These are phyloP conservation scores for Peronospora destructor DNA, from an alignment of 352 stramenopile genomes.

Conservation along the genomic window DNA sequence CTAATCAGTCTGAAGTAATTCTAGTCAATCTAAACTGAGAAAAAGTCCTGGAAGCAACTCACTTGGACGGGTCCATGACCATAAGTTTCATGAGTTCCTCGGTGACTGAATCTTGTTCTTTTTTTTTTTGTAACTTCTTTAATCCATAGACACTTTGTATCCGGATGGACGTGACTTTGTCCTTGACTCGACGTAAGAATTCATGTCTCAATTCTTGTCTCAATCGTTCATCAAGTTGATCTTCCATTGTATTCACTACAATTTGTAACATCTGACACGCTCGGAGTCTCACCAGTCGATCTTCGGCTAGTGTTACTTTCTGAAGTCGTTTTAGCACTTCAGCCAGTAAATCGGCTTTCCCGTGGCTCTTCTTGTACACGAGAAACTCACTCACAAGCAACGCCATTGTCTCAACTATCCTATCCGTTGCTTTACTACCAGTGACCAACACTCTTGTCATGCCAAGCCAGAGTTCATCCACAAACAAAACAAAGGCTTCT, in stretches of 20 bases:
- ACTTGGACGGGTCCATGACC: slow-evolving; percentile 70
- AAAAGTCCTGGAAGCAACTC: slow-evolving; percentile 6
- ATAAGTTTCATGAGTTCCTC: slow-evolving; percentile 48
- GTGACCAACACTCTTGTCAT: slow-evolving; percentile 44
- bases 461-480: slow-evolving; percentile 56
- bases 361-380: slow-evolving; percentile 15
- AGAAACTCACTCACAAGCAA: slow-evolving; percentile 52
- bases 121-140: slow-evolving; percentile 44
- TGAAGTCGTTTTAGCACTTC: not conserved
- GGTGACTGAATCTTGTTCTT: slow-evolving; percentile 33
- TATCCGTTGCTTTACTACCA: slow-evolving; percentile 34
- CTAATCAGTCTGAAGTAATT: too few relatives aligned
- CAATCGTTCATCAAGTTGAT: slow-evolving; percentile 33
- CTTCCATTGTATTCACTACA: slow-evolving; percentile 44
- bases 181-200: slow-evolving; percentile 45
- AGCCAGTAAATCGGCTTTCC: slow-evolving; percentile 6
- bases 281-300: slow-evolving; percentile 47
- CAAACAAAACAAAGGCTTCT: slow-evolving; percentile 51
- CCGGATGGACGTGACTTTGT: slow-evolving; percentile 56
- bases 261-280: slow-evolving; percentile 61
- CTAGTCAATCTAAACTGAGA: too few relatives aligned
- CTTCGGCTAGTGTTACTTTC: slow-evolving; percentile 27
- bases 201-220: slow-evolving; percentile 32
- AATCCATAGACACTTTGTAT: slow-evolving; percentile 58
- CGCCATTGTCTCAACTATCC: slow-evolving; percentile 42